Conservation (phyloP, 2,329 filamentous ascomycete genomes). For the Colletotrichum limetticola region DNA sequence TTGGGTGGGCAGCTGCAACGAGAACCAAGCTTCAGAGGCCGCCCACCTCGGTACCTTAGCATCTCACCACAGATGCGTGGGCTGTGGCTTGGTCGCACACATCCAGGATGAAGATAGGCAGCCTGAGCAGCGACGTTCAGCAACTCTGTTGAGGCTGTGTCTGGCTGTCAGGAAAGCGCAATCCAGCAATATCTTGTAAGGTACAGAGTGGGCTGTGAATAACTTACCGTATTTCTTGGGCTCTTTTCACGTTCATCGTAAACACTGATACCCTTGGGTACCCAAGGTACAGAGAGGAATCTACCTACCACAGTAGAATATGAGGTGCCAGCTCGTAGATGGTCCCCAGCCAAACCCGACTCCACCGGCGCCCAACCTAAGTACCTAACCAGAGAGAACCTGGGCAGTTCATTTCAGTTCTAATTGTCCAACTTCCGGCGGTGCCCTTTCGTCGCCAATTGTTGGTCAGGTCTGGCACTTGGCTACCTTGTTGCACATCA, state of each 20-base stretch:
- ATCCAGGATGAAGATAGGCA: neutral
- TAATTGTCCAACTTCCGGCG: neutral
- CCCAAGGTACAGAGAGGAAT: too few species aligned
- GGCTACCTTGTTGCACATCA: neutral
- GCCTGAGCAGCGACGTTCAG: neutral
- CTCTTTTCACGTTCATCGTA: neutral
- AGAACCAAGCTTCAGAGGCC: neutral
- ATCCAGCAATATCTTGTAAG: neutral
- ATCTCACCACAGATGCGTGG: neutral
- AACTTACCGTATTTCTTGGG: neutral
- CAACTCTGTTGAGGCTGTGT: constrained; percentile 18
- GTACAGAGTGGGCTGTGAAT: neutral
- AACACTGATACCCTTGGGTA: too few species aligned
- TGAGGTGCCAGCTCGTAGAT: neutral
- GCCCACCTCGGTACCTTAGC: neutral
- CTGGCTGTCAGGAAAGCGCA: constrained; percentile 1
- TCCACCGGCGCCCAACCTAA: constrained; percentile 10
- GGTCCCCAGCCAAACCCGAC: neutral
- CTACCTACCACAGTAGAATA: neutral
- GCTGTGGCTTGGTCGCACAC: neutral
- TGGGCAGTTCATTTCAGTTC: neutral
- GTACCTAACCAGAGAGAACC: neutral
- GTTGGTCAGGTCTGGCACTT: neutral
- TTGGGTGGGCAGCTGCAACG: neutral
- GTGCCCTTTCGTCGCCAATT: neutral